phyloP scores from a whole-genome alignment of 2,329 filamentous ascomycete genomes.

The Aspergillus pseudoglaucus region DNA sequence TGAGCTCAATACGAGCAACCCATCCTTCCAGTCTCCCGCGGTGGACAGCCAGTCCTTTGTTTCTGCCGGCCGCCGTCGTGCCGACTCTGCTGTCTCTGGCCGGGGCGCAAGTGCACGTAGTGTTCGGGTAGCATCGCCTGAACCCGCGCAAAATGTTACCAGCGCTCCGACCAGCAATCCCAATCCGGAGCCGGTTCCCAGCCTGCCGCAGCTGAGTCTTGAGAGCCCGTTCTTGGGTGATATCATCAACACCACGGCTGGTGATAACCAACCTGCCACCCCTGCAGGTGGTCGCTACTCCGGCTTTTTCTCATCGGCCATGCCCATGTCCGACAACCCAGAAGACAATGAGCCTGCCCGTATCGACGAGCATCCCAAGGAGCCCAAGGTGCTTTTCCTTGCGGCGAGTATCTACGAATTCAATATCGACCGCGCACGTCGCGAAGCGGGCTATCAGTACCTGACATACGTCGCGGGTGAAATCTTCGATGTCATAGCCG shows the following conservation, averaged over 20 bases:
- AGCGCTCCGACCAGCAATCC: constrained; percentile 27
- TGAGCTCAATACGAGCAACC: constrained; percentile 52
- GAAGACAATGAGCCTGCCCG: constrained; percentile 26
- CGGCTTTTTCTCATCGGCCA: constrained; percentile 77
- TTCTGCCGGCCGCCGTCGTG: constrained; percentile 42
- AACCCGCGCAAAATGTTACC: constrained; percentile 43
- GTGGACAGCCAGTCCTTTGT: constrained; percentile 26
- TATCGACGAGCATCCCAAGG: constrained; percentile 35
- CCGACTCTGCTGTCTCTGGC: constrained; percentile 49
- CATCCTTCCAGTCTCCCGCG: constrained; percentile 57
- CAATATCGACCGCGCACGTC: constrained; percentile 85
- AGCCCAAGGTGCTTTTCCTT: constrained; percentile 70
- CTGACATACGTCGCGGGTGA: constrained; percentile 92
- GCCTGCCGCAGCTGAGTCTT: constrained; percentile 38
- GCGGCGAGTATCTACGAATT: constrained; percentile 95
- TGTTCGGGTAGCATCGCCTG: constrained; percentile 27
- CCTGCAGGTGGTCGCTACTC: constrained; percentile 55
- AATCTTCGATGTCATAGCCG: constrained; percentile 87
- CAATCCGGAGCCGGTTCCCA: constrained; percentile 27
- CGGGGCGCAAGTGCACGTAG: constrained; percentile 40
- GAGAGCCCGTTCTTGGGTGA: constrained; percentile 41
- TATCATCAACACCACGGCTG: constrained; percentile 27
- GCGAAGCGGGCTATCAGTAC: constrained; percentile 92
- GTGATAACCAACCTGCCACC: constrained; percentile 19
- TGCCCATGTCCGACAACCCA: constrained; percentile 67